Percentiles rank a stretch among this genome's conserved stretches.
phyloP scores from a whole-genome alignment of 2,329 filamentous ascomycete genomes.

The Claviceps sp. region DNA sequence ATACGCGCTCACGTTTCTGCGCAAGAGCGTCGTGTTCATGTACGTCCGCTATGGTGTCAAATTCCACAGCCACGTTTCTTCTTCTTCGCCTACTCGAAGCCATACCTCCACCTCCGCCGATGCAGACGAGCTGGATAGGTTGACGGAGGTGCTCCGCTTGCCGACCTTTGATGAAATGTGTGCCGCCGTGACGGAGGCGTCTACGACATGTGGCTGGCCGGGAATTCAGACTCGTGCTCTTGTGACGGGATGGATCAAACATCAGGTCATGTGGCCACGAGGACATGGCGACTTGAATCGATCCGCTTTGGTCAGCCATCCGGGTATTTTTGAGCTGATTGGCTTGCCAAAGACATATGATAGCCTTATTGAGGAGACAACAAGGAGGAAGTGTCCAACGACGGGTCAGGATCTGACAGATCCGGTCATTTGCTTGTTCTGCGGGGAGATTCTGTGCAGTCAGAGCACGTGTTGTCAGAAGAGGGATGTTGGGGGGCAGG shows the following conservation, averaged over 20 bases:
- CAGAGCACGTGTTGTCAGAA: slow-evolving; percentile 85
- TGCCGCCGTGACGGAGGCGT: slow-evolving; percentile 36
- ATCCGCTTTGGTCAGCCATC: slow-evolving; percentile 54
- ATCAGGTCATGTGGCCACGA: slow-evolving; percentile 35
- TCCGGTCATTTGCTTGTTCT: slow-evolving; percentile 85
- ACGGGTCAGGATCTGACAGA: slow-evolving; percentile 87
- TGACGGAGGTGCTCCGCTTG: slow-evolving; percentile 62
- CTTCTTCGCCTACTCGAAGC: slow-evolving; percentile 39
- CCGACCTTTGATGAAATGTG: slow-evolving; percentile 73
- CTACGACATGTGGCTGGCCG: slow-evolving; percentile 35
- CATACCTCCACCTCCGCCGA: slow-evolving; percentile 20
- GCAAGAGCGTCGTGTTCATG: slow-evolving; percentile 72
- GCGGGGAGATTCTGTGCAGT: slow-evolving; percentile 91
- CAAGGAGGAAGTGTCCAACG: slow-evolving; percentile 68
- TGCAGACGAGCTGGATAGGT: slow-evolving; percentile 66
- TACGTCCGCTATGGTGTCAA: slow-evolving; percentile 83
- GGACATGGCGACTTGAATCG: slow-evolving; percentile 16
- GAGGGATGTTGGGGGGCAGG: slow-evolving; percentile 33
- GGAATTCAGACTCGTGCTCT: slow-evolving; percentile 26
- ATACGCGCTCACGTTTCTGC: slow-evolving; percentile 81
- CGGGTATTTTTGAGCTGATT: slow-evolving; percentile 85
- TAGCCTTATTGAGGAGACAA: slow-evolving; percentile 81
- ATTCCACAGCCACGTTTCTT: slow-evolving; percentile 57
- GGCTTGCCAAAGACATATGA: slow-evolving; percentile 89
- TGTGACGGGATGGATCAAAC: slow-evolving; percentile 60